Base-by-base conservation (phyloP, 441 rosid species). In the Brassica balearica region DNA sequence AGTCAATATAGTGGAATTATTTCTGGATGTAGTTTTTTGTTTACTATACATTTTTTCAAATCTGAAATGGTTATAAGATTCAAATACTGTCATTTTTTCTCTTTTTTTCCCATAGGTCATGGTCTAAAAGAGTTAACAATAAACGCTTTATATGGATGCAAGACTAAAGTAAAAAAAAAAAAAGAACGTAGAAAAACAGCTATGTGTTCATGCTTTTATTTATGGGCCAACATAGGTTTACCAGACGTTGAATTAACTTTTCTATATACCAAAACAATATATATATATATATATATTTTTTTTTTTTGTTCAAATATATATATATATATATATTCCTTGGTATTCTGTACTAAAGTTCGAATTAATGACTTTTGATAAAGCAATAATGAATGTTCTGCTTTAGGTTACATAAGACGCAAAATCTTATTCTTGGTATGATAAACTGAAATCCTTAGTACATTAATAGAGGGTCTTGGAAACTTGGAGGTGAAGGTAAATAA, bases 361-460 rank as follows among this genome's bases (percentile, higher is more conserved):
- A 53, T 19, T 51, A 63, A 38, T 69, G 41, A 22, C 75, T 73
- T 74, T 74, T 68, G 75, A n/a, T 68, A 79, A 74, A 79, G 74
- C 70, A 61, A 34, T 68, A 10, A 61, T 36, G 69, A 66, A 12
- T 71, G 76, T 77, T 43, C 64, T 78, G 68, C 81, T 78, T 78
- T 78, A 66, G 73, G 77, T 72, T 66, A 72, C 77, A 72, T 78
- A 66, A 72, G 68, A 65, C 72, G 55, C 77, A 4, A 17, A 25
- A 8, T 69, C 15, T 69, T 14, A 14, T 51, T 29, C 46, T 68
- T 43, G 36, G 32, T 66, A 41, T 41, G n/a, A 59, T 43, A 32
- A 56, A 38, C 55, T 48, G 55, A 48, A n/a, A 12, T 15, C n/a
- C 55, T 55, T 10, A 11, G 36, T 23, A 66, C 72, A 58, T 25